Evolutionary conservation across 148 eudicot genomes (phyloP), one percentile per base, ranked within the genome.

Genomic region (Chenopodium album): DNA sequence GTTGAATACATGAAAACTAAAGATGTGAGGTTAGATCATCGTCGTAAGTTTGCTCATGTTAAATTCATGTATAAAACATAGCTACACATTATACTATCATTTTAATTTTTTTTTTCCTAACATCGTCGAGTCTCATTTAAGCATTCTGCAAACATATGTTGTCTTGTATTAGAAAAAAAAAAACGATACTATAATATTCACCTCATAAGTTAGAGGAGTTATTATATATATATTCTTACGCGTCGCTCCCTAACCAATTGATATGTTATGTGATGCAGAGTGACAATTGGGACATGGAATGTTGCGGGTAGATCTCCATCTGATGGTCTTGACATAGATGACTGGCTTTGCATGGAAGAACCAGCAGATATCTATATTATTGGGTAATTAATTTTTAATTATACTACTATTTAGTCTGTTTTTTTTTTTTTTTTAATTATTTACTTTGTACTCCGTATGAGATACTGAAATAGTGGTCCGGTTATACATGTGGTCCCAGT

Each of bases 281-380:
- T 93, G 69, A 91, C 90, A 75, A 69, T 95, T 64, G 94, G 93
- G 63, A 91, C 94, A 76, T 95, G 98, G 98, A 95, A 95, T 85
- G 98, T 95, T 66, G 97, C 96, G 76, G 98, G 98, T 28, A 92
- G 88, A 83, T 74, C 79, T 77, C 98, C 98, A 50, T 14, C 79
- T 66, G 91, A 85, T 31, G 87, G 86, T 81, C 89, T 93, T 59
- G 94, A 95, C 37, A 92, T 95, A 66, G 96, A 93, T 73, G 97
- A 92, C 71, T 95, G 98, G 98, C 91, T 95, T 66, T 88, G 88
- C 84, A 85, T 87, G 91, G 76, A 93, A 41, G 92, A 93, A 71
- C 94, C 94, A 78, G 89, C 97, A n/a, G 97, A 93, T 85, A 86
- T 95, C 67, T 95, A 93, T 85, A 87, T 95, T 76, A 85, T 95